These are phyloP conservation scores for Gossypium schwendimanii DNA, from an alignment of 441 rosid genomes.

Conservation along the genomic window DNA sequence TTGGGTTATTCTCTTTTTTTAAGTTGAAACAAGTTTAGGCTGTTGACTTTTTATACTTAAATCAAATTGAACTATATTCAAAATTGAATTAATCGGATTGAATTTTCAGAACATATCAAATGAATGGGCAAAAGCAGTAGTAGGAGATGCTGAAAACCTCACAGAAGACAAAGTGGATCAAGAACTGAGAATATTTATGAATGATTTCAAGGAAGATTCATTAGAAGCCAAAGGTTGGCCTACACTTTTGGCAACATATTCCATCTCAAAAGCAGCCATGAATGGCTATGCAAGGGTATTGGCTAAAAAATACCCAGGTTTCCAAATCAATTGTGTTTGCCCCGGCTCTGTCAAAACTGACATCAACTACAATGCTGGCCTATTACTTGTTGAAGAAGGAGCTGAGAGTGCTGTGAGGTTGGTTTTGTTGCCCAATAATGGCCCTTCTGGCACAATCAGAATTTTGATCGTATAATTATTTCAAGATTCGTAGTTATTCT, in stretches of 20 bases:
- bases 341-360: conserved; percentile 41
- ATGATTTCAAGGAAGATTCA: conserved; percentile 28
- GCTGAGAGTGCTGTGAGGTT: conserved; percentile 29
- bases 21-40: background rate
- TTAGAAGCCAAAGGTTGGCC: conserved; percentile 34
- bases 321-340: conserved; percentile 27
- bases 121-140: conserved; percentile 25
- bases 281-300: conserved; percentile 37
- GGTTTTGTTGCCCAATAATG: conserved; percentile 23
- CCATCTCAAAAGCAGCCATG: conserved; percentile 29
- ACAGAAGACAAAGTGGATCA: conserved; percentile 32
- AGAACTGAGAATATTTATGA: conserved; percentile 21
- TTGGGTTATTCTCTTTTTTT: too few relatives aligned
- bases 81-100: background rate
- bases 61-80: too few relatives aligned
- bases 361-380: conserved; percentile 21
- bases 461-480: background rate
- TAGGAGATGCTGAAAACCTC: conserved; percentile 27
- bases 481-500: too few relatives aligned
- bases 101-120: conserved; percentile 18
- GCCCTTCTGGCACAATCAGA: conserved; percentile 25
- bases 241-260: conserved; percentile 14
- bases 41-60: too few relatives aligned
- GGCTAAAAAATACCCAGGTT: conserved; percentile 24
- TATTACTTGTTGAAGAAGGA: conserved; percentile 20